Percentiles rank a stretch among this genome's conserved stretches.
phyloP scores from a whole-genome alignment of 176 grass and related monocot species.

The Cenchrus americanus region DNA sequence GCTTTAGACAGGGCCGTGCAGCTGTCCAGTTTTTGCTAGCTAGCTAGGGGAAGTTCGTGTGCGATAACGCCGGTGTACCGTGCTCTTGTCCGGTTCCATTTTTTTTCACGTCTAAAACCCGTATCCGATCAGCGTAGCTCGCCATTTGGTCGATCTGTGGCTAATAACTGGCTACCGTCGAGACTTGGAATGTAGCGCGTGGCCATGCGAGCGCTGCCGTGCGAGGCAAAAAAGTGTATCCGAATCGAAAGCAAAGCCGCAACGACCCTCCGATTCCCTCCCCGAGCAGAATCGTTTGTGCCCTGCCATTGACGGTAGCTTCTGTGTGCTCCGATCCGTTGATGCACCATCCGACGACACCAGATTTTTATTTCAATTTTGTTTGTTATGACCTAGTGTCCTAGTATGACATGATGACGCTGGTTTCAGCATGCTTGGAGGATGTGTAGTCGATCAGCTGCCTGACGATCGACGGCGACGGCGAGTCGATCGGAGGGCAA shows the following conservation, averaged over 20 bases:
- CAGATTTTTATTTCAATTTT: no score
- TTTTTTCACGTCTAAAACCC: background rate
- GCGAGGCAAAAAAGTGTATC: background rate
- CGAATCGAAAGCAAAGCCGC: constrained; percentile 29
- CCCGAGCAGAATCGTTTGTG: background rate
- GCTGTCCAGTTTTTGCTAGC: background rate
- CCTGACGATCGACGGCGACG: background rate
- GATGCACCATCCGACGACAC: background rate
- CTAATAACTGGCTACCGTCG: no score
- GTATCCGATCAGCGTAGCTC: no score
- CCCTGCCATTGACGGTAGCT: background rate
- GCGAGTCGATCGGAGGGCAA: background rate
- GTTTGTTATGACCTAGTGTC: no score
- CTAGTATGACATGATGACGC: no score
- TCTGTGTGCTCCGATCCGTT: background rate
- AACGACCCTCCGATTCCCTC: background rate
- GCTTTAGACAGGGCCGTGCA: background rate
- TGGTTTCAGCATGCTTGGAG: background rate
- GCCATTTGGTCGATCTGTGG: background rate
- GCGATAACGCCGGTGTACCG: background rate
- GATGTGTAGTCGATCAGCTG: background rate
- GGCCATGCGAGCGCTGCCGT: background rate
- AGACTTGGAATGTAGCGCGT: background rate
- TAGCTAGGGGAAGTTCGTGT: background rate
- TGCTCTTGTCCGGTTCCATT: background rate